phyloP scores from a whole-genome alignment of 768 basidiomycete genomes.

The Gymnopilus dilepis region DNA sequence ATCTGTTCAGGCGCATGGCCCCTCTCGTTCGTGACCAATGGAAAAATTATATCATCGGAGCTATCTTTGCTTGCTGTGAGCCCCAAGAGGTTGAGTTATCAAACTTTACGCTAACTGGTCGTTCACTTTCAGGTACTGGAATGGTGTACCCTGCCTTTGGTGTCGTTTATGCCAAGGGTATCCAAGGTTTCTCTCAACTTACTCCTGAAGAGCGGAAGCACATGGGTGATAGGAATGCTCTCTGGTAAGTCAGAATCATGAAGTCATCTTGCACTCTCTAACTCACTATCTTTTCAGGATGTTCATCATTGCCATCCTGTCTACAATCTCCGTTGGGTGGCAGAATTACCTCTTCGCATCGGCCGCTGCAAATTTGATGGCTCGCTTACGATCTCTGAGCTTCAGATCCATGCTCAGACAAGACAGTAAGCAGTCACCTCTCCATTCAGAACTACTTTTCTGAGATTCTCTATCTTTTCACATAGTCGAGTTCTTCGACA shows the following conservation, averaged over 20 bases:
- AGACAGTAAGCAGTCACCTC: conserved; percentile 62
- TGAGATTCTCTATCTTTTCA: conserved; percentile 20
- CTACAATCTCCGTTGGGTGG: conserved; percentile 60
- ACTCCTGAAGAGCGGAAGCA: conserved; percentile 46
- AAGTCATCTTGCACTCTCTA: background rate
- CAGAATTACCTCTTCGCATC: conserved; percentile 77
- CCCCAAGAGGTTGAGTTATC: no score
- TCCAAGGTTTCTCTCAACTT: conserved; percentile 56
- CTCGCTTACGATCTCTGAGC: conserved; percentile 68
- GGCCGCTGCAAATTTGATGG: conserved; percentile 72
- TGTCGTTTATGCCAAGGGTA: conserved; percentile 70
- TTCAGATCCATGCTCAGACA: conserved; percentile 87
- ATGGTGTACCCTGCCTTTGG: conserved; percentile 76
- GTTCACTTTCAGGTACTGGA: conserved; percentile 49
- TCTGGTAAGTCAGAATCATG: conserved; percentile 49
- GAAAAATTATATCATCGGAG: conserved; percentile 62
- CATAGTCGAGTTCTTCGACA: conserved; percentile 86
- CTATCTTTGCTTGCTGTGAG: conserved; percentile 56
- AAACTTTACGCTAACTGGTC: conserved; percentile 6
- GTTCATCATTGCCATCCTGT: conserved; percentile 79
- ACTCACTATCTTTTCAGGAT: conserved; percentile 52
- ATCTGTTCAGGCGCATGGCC: conserved; percentile 76
- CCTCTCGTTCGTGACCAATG: conserved; percentile 63
- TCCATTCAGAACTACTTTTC: background rate
- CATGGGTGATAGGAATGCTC: conserved; percentile 72